Evolutionary conservation across 371 early-diverging fungal species (phyloP).

Genomic region (Dichotomocladium elegans): DNA sequence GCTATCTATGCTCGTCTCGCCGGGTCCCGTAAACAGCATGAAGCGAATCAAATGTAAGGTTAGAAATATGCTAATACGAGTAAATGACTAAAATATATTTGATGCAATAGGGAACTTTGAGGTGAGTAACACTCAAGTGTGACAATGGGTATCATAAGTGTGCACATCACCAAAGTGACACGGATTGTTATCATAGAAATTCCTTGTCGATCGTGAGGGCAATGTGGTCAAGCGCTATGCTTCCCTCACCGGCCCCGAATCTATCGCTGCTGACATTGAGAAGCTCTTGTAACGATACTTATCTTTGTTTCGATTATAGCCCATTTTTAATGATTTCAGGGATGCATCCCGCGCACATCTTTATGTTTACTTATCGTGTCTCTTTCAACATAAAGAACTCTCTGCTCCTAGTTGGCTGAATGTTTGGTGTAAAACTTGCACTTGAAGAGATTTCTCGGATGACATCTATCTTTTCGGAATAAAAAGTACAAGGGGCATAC

Average conservation of each 20-base stretch:
- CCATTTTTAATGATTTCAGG: background rate
- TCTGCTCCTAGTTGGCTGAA: background rate
- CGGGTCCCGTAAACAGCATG: conserved; percentile 26
- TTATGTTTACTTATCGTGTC: background rate
- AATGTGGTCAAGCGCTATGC: conserved; percentile 62
- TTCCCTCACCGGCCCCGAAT: conserved; percentile 52
- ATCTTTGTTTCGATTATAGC: background rate
- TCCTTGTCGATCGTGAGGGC: conserved; percentile 70
- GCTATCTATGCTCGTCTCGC: too few species aligned
- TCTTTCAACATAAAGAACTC: background rate
- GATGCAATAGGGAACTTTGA: too few species aligned
- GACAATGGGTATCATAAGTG: background rate
- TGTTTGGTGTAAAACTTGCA: background rate
- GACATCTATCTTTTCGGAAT: too few species aligned
- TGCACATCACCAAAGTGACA: background rate
- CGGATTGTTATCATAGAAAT: conserved; percentile 45
- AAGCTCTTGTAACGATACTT: conserved; percentile 29
- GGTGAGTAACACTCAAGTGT: conserved; percentile 17
- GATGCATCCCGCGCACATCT: background rate
- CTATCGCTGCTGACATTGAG: conserved; percentile 53
- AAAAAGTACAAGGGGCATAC: too few species aligned
- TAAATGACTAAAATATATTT: too few species aligned
- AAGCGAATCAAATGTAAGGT: conserved; percentile 73
- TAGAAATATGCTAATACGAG: too few species aligned
- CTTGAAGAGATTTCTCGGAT: too few species aligned